phyloP scores from a whole-genome alignment of 768 basidiomycete genomes.

The Sarcomyxa edulis region DNA sequence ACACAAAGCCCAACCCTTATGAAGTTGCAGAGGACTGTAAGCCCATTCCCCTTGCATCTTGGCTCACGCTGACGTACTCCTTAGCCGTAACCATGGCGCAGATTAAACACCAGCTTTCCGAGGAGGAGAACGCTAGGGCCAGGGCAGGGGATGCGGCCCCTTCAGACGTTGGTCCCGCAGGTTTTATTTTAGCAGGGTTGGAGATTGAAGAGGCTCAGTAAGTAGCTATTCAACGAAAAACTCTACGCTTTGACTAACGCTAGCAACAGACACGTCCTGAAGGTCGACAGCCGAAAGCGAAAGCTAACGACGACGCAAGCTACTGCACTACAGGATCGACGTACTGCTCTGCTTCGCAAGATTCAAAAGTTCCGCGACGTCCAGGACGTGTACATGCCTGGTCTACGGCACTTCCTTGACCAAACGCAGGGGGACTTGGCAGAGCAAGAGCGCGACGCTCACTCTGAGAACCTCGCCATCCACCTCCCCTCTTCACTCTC shows the following conservation, averaged over 20 bases:
- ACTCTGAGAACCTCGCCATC: constrained; percentile 12
- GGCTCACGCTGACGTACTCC: neutral
- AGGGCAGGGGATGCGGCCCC: too few species aligned
- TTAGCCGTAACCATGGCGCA: constrained; percentile 5
- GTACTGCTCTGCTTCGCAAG: constrained; percentile 5
- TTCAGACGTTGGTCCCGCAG: too few species aligned
- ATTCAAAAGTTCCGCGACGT: constrained; percentile 6
- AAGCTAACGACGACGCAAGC: constrained; percentile 3
- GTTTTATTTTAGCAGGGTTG: too few species aligned
- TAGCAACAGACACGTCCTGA: constrained; percentile 1
- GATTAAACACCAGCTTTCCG: constrained; percentile 6
- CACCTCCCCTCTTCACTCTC: constrained; percentile 16
- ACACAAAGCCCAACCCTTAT: constrained; percentile 9
- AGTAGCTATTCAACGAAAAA: neutral
- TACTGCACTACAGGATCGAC: constrained; percentile 3
- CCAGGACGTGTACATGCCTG: constrained; percentile 14
- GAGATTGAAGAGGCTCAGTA: constrained; percentile 10
- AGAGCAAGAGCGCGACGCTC: neutral
- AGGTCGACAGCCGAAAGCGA: neutral
- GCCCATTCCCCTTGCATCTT: neutral
- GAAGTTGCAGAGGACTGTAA: constrained; percentile 11
- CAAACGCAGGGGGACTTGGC: neutral
- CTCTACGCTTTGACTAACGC: neutral
- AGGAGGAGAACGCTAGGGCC: constrained; percentile 11
- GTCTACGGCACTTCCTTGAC: constrained; percentile 1